phyloP scores from a whole-genome alignment of 2,329 filamentous ascomycete species.

The Cadophora sp. region DNA sequence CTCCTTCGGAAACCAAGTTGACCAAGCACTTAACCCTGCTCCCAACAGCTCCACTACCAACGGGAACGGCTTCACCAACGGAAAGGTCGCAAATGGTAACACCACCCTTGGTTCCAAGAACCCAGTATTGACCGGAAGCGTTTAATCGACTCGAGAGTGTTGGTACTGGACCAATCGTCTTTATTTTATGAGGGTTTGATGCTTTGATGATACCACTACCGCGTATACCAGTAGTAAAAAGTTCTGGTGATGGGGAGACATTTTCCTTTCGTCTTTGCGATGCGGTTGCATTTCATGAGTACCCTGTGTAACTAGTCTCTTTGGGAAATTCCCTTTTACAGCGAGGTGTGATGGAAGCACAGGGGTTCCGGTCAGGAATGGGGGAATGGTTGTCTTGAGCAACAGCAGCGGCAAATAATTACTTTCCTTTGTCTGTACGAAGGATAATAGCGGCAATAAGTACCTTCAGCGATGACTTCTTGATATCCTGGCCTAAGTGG shows the following conservation, averaged over 20 bases:
- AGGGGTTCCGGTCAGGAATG: background rate
- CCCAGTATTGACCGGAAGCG: constrained; percentile 33
- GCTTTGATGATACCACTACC: constrained; percentile 37
- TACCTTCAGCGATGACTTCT: constrained; percentile 1
- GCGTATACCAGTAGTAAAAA: constrained; percentile 22
- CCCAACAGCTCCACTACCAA: constrained; percentile 16
- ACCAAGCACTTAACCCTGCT: constrained; percentile 35
- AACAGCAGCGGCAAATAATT: constrained; percentile 1
- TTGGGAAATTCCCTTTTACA: constrained; percentile 14
- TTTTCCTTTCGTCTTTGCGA: background rate
- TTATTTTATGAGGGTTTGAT: constrained; percentile 27
- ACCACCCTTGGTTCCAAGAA: constrained; percentile 38
- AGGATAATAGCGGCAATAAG: constrained; percentile 19
- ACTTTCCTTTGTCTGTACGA: constrained; percentile 13
- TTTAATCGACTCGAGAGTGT: constrained; percentile 19
- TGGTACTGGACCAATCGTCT: constrained; percentile 8
- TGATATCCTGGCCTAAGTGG: no score
- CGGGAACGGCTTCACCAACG: constrained; percentile 18
- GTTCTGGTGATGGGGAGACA: background rate
- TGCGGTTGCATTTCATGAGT: constrained; percentile 14
- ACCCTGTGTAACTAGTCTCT: constrained; percentile 24
- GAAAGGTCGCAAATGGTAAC: constrained; percentile 19
- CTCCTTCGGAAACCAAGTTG: constrained; percentile 39
- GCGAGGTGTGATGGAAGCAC: constrained; percentile 5
- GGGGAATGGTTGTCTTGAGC: background rate